Percentiles rank a stretch among this genome's conserved stretches.
phyloP scores from a whole-genome alignment of 2,329 filamentous ascomycete species.

The Bretziella fagacearum region DNA sequence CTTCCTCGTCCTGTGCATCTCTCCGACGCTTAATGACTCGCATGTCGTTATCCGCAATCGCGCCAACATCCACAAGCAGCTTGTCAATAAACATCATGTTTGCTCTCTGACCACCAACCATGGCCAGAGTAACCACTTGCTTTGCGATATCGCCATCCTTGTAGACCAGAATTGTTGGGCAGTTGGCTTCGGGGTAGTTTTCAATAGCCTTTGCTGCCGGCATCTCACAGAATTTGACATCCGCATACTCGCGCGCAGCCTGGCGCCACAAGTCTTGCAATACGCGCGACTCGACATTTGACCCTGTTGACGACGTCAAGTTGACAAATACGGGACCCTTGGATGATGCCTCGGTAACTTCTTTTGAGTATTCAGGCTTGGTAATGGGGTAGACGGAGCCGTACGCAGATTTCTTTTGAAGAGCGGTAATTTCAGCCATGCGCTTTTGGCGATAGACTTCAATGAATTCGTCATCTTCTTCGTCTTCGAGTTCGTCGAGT shows the following conservation, averaged over 20 bases:
- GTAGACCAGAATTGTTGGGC: slow-evolving; percentile 84
- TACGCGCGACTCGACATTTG: slow-evolving; percentile 70
- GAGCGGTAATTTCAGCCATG: slow-evolving; percentile 58
- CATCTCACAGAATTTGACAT: slow-evolving; percentile 97
- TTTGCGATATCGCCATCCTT: slow-evolving; percentile 80
- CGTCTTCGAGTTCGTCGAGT: slow-evolving; percentile 81
- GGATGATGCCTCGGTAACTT: slow-evolving; percentile 80
- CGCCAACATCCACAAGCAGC: slow-evolving; percentile 66
- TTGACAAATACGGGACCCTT: slow-evolving; percentile 58
- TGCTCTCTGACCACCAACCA: slow-evolving; percentile 56
- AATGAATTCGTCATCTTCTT: slow-evolving; percentile 85
- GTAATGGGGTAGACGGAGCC: slow-evolving; percentile 86
- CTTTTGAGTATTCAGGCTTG: slow-evolving; percentile 80
- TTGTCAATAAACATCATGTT: slow-evolving; percentile 62
- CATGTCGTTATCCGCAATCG: slow-evolving; percentile 60
- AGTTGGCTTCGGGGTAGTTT: slow-evolving; percentile 87
- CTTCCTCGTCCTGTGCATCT: slow-evolving; percentile 42
- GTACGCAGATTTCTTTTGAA: slow-evolving; percentile 63
- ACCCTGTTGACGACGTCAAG: slow-evolving; percentile 59
- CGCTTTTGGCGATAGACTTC: slow-evolving; percentile 78
- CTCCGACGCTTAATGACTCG: slow-evolving; percentile 49
- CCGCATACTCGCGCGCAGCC: slow-evolving; percentile 69
- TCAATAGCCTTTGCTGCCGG: slow-evolving; percentile 85
- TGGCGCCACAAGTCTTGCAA: slow-evolving; percentile 74
- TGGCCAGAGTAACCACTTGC: slow-evolving; percentile 78